phyloP scores from a whole-genome alignment of 2,329 filamentous ascomycete genomes.

The Xylaria sp. region DNA sequence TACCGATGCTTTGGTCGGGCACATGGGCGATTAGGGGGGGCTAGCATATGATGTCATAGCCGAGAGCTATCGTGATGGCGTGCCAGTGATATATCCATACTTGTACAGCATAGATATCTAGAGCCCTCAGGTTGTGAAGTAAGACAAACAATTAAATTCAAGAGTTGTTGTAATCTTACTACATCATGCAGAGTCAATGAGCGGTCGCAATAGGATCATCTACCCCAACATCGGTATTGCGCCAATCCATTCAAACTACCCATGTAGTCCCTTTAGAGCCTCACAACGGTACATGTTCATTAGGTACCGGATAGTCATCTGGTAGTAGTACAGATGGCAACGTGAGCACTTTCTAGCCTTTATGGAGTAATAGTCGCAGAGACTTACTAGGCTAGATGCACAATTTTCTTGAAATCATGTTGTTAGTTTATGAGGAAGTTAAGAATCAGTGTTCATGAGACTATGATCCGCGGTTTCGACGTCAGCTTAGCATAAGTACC shows the following conservation, averaged over 20 bases:
- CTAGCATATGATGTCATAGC: constrained; percentile 33
- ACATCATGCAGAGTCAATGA: background rate
- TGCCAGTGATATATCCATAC: constrained; percentile 3
- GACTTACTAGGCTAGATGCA: no score
- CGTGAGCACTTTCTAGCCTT: no score
- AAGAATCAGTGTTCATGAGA: no score
- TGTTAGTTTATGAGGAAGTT: no score
- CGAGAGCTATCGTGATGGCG: background rate
- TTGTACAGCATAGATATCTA: background rate
- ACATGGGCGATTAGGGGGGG: background rate
- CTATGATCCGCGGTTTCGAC: no score
- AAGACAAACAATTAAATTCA: background rate
- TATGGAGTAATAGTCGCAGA: no score
- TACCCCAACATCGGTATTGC: background rate
- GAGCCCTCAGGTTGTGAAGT: background rate
- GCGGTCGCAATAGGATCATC: background rate
- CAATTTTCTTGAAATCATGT: no score
- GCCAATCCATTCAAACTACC: no score
- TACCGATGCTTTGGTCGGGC: constrained; percentile 4
- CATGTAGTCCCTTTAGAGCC: background rate
- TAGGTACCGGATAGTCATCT: background rate
- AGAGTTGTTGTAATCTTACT: background rate
- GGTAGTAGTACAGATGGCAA: no score
- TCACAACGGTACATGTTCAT: background rate
- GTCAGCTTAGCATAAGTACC: no score